A percentile compares a stretch with the other conserved stretches of the same genome.
Conservation (phyloP, 2,329 filamentous ascomycete genomes). For the Trichoderma koningii region DNA sequence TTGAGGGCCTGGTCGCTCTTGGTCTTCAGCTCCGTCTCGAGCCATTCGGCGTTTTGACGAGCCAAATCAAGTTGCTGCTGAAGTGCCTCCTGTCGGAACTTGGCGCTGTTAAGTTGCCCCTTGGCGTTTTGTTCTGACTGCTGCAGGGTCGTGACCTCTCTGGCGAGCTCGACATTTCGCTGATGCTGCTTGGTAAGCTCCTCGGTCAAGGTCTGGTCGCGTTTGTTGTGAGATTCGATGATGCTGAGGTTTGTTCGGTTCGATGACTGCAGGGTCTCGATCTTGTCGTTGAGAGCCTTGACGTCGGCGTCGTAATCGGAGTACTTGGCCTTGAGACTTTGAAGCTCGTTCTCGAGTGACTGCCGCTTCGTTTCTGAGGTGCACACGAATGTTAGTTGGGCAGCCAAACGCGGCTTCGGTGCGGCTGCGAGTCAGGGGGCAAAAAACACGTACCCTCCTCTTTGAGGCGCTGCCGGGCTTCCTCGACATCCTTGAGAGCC, state of each 20-base stretch:
- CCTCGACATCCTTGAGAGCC: conserved; percentile 78
- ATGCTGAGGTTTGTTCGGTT: conserved; percentile 89
- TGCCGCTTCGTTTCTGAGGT: conserved; percentile 71
- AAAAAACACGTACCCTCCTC: conserved; percentile 67
- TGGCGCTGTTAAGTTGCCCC: conserved; percentile 75
- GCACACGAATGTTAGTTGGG: neutral
- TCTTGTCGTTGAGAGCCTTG: conserved; percentile 76
- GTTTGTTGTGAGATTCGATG: conserved; percentile 84
- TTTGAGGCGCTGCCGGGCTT: conserved; percentile 76
- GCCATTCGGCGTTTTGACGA: conserved; percentile 90
- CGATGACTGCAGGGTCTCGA: conserved; percentile 83
- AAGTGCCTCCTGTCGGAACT: conserved; percentile 86
- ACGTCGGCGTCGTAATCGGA: conserved; percentile 57
- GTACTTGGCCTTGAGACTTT: conserved; percentile 26
- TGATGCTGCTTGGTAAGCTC: conserved; percentile 88
- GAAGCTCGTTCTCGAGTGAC: conserved; percentile 77
- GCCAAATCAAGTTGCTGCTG: conserved; percentile 88
- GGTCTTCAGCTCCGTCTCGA: conserved; percentile 86
- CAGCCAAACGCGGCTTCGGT: neutral
- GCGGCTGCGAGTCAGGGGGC: too few relatives aligned
- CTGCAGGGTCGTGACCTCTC: conserved; percentile 79
- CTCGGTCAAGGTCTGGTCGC: conserved; percentile 81
- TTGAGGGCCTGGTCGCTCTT: conserved; percentile 85
- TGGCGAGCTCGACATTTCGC: conserved; percentile 79
- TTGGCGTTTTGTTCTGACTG: conserved; percentile 82